These are phyloP conservation scores for Phyllosticta ampelicida DNA, from an alignment of 2,329 filamentous ascomycete species.

Conservation along the genomic window DNA sequence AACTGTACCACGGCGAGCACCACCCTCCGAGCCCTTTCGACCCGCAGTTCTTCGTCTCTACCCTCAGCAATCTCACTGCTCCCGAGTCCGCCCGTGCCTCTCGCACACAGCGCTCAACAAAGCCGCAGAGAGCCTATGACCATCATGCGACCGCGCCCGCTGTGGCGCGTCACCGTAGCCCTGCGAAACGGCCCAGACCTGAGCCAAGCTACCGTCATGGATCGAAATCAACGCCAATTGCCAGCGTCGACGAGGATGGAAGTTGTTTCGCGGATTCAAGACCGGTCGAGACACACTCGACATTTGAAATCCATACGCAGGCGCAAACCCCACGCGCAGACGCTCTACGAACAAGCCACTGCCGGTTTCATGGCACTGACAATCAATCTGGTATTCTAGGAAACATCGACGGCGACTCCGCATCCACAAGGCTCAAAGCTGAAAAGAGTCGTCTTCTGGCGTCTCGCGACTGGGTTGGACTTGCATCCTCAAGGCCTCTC, in stretches of 20 bases:
- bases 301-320: background rate
- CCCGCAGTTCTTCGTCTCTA: conserved; percentile 10
- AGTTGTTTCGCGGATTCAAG: too few relatives aligned
- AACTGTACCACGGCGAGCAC: conserved; percentile 17
- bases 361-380: too few relatives aligned
- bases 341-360: background rate
- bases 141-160: background rate
- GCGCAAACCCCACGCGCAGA: background rate
- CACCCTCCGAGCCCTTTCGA: conserved; percentile 15
- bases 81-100: background rate
- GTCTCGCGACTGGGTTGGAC: conserved; percentile 26
- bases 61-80: background rate
- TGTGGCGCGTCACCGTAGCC: background rate
- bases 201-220: background rate
- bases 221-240: background rate
- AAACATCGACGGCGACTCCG: background rate
- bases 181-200: background rate
- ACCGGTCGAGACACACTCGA: too few relatives aligned
- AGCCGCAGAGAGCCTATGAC: background rate
- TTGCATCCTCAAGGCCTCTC: conserved; percentile 20
- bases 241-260: too few relatives aligned
- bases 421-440: background rate
- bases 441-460: conserved; percentile 15
- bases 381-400: background rate
- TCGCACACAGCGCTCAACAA: background rate